These are phyloP conservation scores for Anacardium occidentale DNA, from an alignment of 345 rosid genomes.

Conservation along the genomic window DNA sequence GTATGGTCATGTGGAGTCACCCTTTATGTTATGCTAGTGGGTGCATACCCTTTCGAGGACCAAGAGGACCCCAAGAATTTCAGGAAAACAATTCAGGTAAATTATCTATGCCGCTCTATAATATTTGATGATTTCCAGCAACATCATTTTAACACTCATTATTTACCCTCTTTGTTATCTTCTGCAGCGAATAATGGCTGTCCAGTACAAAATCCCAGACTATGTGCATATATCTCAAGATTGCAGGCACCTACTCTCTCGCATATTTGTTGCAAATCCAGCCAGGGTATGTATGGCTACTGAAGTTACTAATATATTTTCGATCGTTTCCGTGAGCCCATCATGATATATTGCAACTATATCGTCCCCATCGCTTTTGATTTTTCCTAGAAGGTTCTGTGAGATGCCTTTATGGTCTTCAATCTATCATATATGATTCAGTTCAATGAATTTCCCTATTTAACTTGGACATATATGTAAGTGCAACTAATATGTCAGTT, in stretches of 20 bases:
- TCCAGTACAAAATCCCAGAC: conserved; percentile 85
- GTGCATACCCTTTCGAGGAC: conserved; percentile 95
- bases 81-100: conserved; percentile 89
- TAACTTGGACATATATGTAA: background rate
- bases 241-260: conserved; percentile 77
- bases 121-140: background rate
- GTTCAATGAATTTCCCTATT: background rate
- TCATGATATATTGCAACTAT: background rate
- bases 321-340: background rate
- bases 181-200: conserved; percentile 78
- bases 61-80: conserved; percentile 82
- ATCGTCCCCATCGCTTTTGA: too few relatives aligned
- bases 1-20: conserved; percentile 99
- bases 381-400: background rate
- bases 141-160: background rate
- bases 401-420: background rate
- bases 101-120: background rate
- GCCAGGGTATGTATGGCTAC: conserved; percentile 46
- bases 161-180: conserved; percentile 3
- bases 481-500: background rate
- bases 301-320: background rate
- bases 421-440: background rate
- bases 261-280: conserved; percentile 74
- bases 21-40: conserved; percentile 90
- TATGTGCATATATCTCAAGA: conserved; percentile 80